phyloP scores from a whole-genome alignment of 495 filamentous ascomycete species.

The Penicillium macrosclerotiorum region DNA sequence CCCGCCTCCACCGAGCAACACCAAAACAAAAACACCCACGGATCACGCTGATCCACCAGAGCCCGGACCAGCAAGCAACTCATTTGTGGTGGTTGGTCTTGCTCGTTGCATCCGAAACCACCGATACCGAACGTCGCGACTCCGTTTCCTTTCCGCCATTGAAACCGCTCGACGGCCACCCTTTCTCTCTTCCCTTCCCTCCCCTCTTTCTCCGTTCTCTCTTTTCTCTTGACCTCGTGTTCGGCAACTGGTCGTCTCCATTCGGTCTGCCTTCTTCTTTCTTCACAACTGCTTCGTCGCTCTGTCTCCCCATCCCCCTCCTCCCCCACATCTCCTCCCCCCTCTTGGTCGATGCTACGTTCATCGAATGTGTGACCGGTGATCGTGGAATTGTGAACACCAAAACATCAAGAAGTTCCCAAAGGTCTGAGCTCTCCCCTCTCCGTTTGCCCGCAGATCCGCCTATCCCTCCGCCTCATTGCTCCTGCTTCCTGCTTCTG shows the following conservation, averaged over 20 bases:
- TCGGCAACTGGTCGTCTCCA: too few species aligned
- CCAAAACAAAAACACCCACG: too few species aligned
- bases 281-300: too few species aligned
- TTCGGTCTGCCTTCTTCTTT: too few species aligned
- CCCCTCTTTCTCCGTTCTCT: constrained; percentile 3
- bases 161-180: too few species aligned
- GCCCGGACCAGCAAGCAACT: too few species aligned
- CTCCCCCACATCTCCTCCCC: neutral
- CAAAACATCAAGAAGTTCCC: neutral
- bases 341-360: constrained; percentile 21
- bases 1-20: too few species aligned
- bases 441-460: neutral
- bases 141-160: too few species aligned
- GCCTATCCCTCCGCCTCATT: constrained; percentile 1
- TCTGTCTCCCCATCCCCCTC: constrained; percentile 2
- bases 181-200: constrained; percentile 16
- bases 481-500: constrained; percentile 3
- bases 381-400: neutral
- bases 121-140: too few species aligned
- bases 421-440: constrained; percentile 16
- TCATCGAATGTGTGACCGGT: constrained; percentile 10
- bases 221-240: constrained; percentile 3
- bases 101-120: too few species aligned
- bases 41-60: too few species aligned
- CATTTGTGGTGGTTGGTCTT: too few species aligned